phyloP scores from a whole-genome alignment of 306 rosid species.

The Lathyrus tuberosus region DNA sequence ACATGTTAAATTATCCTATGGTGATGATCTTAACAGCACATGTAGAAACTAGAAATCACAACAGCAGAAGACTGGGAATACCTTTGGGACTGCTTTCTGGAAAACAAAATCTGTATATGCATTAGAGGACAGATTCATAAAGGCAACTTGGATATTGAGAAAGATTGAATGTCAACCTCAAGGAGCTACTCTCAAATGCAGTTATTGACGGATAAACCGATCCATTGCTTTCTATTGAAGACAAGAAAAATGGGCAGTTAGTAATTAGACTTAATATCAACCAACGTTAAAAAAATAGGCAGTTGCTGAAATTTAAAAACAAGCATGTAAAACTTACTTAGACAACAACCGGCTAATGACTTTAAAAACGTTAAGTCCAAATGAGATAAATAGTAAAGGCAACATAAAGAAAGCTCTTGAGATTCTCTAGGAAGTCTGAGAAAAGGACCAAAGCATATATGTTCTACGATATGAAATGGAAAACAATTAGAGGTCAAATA shows the following conservation, averaged over 20 bases:
- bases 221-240: conserved; percentile 68
- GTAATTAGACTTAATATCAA: conserved; percentile 25
- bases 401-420: conserved; percentile 80
- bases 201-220: conserved; percentile 74
- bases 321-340: conserved; percentile 58
- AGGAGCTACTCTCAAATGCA: conserved; percentile 82
- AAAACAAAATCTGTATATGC: conserved; percentile 78
- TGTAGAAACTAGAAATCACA: conserved; percentile 4
- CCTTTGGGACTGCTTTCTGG: conserved; percentile 99
- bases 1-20: conserved; percentile 15
- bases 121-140: conserved; percentile 69
- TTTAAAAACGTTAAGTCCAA: conserved; percentile 60
- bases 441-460: conserved; percentile 67
- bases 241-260: conserved; percentile 36
- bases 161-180: conserved; percentile 79
- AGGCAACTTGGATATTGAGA: conserved; percentile 70
- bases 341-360: conserved; percentile 77
- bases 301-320: conserved; percentile 21
- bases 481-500: conserved; percentile 35
- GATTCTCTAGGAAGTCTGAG: conserved; percentile 70
- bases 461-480: conserved; percentile 57
- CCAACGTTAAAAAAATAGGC: too few species aligned
- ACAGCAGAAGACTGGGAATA: conserved; percentile 45
- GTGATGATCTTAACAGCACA: conserved; percentile 21
- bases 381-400: conserved; percentile 67